Percentiles rank a stretch among this genome's conserved stretches.
Evolutionary conservation across 768 basidiomycete genomes (phyloP).

Genomic region (Agrocybe pediades): DNA sequence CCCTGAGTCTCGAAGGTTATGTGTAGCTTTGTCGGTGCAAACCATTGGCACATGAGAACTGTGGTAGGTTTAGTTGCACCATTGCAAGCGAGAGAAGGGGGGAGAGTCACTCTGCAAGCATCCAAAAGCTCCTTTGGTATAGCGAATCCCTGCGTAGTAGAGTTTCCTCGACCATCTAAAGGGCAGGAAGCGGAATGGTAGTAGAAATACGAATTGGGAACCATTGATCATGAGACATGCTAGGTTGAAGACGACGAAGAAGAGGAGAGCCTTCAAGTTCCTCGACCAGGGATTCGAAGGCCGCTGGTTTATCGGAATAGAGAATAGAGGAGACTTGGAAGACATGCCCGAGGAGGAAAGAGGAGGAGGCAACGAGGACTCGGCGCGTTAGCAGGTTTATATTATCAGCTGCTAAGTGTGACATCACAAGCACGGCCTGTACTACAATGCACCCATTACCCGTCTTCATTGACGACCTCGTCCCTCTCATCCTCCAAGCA

Average conservation of each 20-base stretch:
- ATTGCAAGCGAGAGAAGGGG: background rate
- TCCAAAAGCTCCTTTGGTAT: constrained; percentile 84
- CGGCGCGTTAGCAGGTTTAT: background rate
- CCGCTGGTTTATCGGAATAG: constrained; percentile 54
- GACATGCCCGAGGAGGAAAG: constrained; percentile 21
- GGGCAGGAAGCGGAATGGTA: constrained; percentile 70
- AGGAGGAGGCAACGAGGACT: constrained; percentile 8
- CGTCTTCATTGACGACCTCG: constrained; percentile 48
- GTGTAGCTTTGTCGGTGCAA: constrained; percentile 73
- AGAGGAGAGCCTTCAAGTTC: constrained; percentile 49
- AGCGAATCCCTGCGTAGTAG: constrained; percentile 72
- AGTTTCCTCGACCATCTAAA: constrained; percentile 51
- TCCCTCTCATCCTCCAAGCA: constrained; percentile 50
- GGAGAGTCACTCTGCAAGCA: constrained; percentile 64
- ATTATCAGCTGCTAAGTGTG: constrained; percentile 12
- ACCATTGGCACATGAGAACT: constrained; percentile 84
- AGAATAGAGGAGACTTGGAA: constrained; percentile 29
- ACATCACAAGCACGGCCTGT: constrained; percentile 16
- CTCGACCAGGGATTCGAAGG: constrained; percentile 56
- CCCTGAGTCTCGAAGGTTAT: constrained; percentile 77
- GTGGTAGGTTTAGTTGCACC: background rate
- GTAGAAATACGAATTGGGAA: constrained; percentile 70
- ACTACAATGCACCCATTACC: constrained; percentile 9
- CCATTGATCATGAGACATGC: constrained; percentile 72
- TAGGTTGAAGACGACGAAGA: constrained; percentile 57